A percentile compares a stretch with the other conserved stretches of the same genome.
Evolutionary conservation across 1,139 yeast genomes (phyloP).

Genomic region (Candida tropicalis): DNA sequence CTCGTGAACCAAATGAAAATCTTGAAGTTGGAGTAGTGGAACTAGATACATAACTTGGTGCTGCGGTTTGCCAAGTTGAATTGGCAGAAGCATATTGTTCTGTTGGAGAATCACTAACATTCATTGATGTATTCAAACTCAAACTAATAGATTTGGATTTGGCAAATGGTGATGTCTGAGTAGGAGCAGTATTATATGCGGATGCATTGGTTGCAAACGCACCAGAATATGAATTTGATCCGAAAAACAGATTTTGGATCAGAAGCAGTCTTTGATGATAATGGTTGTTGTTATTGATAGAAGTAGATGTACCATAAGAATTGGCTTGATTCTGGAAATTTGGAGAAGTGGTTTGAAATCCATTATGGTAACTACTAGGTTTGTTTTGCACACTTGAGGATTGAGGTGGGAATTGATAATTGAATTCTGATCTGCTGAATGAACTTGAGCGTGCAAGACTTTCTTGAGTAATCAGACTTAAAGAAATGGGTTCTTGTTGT

Average conservation of each 20-base stretch:
- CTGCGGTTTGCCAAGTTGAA: conserved; percentile 7
- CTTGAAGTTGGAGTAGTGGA: conserved; percentile 12
- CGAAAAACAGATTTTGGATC: conserved; percentile 9
- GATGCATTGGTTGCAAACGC: conserved; percentile 6
- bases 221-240: conserved; percentile 13
- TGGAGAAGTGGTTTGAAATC: neutral
- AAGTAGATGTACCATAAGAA: neutral
- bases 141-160: conserved; percentile 20
- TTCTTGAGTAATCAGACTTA: conserved; percentile 9
- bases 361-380: neutral
- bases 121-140: conserved; percentile 4
- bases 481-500: conserved; percentile 8
- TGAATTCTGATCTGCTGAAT: conserved; percentile 1
- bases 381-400: neutral
- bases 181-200: neutral
- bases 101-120: conserved; percentile 17
- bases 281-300: neutral
- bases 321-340: neutral
- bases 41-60: conserved; percentile 8
- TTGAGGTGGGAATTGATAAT: conserved; percentile 4
- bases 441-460: conserved; percentile 12
- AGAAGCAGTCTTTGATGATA: conserved; percentile 9
- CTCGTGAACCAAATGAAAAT: conserved; percentile 10
- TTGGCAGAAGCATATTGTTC: conserved; percentile 17
- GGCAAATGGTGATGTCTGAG: conserved; percentile 8